Percentiles rank a stretch among this genome's conserved stretches.
Evolutionary conservation across 2,329 filamentous ascomycete genomes (phyloP).

Genomic region (Xylariaceae sp.): DNA sequence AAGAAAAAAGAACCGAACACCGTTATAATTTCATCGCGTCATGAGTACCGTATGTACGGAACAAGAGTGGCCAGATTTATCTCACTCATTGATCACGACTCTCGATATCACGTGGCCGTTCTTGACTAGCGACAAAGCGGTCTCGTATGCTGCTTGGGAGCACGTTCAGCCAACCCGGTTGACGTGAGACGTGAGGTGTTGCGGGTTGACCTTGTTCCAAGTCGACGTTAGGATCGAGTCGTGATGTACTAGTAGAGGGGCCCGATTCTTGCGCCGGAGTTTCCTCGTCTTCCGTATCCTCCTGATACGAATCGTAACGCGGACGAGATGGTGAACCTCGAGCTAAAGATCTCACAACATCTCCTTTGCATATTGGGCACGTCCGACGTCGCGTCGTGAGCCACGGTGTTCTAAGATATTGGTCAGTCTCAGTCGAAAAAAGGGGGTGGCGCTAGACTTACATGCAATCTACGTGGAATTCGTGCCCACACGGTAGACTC

Average conservation of each 20-base stretch:
- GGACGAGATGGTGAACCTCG: conserved; percentile 47
- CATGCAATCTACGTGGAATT: conserved; percentile 99
- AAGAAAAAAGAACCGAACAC: conserved; percentile 11
- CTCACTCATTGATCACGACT: conserved; percentile 15
- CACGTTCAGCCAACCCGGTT: conserved; percentile 37
- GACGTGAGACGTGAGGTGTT: conserved; percentile 22
- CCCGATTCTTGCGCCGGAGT: conserved; percentile 19
- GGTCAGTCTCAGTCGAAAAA: conserved; percentile 19
- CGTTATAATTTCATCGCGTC: conserved; percentile 13
- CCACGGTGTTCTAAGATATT: conserved; percentile 74
- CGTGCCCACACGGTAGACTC: conserved; percentile 94
- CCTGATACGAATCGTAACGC: conserved; percentile 51
- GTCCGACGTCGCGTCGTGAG: conserved; percentile 89
- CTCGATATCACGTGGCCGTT: conserved; percentile 3
- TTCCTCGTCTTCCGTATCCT: conserved; percentile 44
- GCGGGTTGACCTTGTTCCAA: conserved; percentile 40
- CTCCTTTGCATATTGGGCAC: conserved; percentile 98
- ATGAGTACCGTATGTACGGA: conserved; percentile 13
- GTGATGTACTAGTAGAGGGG: conserved; percentile 23
- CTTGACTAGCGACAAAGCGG: conserved; percentile 16
- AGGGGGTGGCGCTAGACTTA: conserved; percentile 48
- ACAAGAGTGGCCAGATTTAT: conserved; percentile 1
- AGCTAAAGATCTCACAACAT: conserved; percentile 72
- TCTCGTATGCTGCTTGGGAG: conserved; percentile 33
- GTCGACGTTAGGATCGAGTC: conserved; percentile 32